Conservation (phyloP, 345 rosid species). For the Alliaria petiolata region DNA sequence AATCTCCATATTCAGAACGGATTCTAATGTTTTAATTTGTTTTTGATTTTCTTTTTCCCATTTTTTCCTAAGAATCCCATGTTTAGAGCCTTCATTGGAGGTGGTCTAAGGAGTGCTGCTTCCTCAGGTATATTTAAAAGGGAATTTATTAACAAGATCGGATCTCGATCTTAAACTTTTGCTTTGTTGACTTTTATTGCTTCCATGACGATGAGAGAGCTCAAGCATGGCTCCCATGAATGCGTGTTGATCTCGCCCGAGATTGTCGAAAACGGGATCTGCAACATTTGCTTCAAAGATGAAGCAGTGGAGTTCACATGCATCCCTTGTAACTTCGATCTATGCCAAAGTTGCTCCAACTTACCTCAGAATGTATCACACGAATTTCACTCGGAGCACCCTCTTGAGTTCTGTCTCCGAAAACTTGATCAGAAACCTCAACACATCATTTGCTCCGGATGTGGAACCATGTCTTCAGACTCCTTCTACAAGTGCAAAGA, state of each 20-base stretch:
- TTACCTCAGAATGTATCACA: neutral
- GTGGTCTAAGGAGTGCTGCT: no score
- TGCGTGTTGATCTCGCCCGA: neutral
- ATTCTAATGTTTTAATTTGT: no score
- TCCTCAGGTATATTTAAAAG: no score
- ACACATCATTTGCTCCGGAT: neutral
- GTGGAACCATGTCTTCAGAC: neutral
- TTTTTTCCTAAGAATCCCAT: no score
- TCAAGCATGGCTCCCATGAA: neutral
- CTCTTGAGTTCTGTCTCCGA: neutral
- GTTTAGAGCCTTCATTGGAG: no score
- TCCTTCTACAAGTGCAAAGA: neutral
- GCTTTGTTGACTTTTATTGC: no score
- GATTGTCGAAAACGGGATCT: neutral
- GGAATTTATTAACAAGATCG: no score
- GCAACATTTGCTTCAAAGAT: slow-evolving; percentile 9
- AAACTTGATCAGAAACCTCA: neutral
- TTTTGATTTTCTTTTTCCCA: no score
- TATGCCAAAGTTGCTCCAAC: neutral
- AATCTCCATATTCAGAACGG: no score
- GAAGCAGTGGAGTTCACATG: neutral
- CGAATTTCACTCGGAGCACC: neutral
- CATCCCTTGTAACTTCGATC: neutral
- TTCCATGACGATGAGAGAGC: no score
- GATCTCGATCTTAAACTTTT: no score